Percentiles rank a stretch among this genome's conserved stretches.
Evolutionary conservation across 257 asterid species (phyloP).

Genomic region (Lithospermum erythrorhizon): DNA sequence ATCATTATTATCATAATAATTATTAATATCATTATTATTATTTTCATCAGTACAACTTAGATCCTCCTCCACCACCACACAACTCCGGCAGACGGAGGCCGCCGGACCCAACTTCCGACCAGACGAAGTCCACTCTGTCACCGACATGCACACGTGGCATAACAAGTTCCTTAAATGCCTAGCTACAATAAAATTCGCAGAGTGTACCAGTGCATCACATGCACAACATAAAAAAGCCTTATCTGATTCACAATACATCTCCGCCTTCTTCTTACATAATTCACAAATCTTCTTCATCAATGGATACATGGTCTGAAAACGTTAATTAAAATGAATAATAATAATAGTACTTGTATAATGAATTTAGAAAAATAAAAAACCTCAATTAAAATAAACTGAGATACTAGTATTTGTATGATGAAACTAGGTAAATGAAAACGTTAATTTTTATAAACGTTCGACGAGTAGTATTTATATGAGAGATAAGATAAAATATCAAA

Average conservation of each 20-base stretch:
- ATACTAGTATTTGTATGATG: no score
- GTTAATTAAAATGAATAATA: no score
- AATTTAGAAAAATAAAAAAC: slow-evolving; percentile 13
- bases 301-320: no score
- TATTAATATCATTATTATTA: no score
- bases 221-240: slow-evolving; percentile 66
- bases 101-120: slow-evolving; percentile 47
- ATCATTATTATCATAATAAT: background rate
- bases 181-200: slow-evolving; percentile 75
- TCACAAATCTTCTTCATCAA: slow-evolving; percentile 41
- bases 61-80: slow-evolving; percentile 14
- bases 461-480: no score
- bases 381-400: slow-evolving; percentile 2
- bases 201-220: slow-evolving; percentile 78
- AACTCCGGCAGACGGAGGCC: slow-evolving; percentile 38
- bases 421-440: no score
- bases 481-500: no score
- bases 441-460: no score
- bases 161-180: slow-evolving; percentile 68
- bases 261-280: slow-evolving; percentile 47
- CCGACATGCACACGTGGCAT: slow-evolving; percentile 51
- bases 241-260: slow-evolving; percentile 64
- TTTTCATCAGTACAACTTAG: slow-evolving; percentile 1
- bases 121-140: slow-evolving; percentile 61
- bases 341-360: no score